Evolutionary conservation across 1,284 basidiomycete genomes (phyloP).

Genomic region (Apiotrichum mycotoxinovorans): DNA sequence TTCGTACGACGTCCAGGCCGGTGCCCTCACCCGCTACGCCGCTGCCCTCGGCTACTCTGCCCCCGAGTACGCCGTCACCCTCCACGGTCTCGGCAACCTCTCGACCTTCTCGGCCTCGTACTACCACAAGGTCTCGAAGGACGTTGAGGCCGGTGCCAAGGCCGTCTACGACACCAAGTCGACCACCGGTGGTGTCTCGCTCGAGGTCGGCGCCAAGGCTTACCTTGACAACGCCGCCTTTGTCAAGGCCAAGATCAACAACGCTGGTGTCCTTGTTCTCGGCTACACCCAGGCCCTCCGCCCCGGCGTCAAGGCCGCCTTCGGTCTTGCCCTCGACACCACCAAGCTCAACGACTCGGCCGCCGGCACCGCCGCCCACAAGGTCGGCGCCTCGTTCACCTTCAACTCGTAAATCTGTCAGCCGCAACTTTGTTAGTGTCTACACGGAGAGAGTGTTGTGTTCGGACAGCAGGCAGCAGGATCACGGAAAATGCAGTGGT

Average conservation of each 20-base stretch:
- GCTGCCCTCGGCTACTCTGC: conserved; percentile 82
- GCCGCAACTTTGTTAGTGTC: background rate
- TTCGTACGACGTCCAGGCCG: conserved; percentile 92
- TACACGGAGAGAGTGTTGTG: background rate
- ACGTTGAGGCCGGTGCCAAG: conserved; percentile 97
- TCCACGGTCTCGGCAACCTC: conserved; percentile 93
- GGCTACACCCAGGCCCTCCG: conserved; percentile 89
- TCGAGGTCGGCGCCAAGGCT: conserved; percentile 95
- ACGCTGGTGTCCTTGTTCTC: conserved; percentile 81
- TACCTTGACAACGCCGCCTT: conserved; percentile 76
- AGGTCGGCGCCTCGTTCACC: conserved; percentile 56
- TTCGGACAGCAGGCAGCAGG: background rate
- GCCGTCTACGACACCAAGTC: conserved; percentile 95
- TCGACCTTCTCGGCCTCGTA: conserved; percentile 93
- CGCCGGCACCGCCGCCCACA: conserved; percentile 55
- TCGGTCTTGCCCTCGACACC: conserved; percentile 89
- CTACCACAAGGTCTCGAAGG: conserved; percentile 89
- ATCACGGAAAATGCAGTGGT: conserved; percentile 19
- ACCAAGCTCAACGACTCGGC: conserved; percentile 71
- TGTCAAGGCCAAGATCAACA: conserved; percentile 99
- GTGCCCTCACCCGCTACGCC: conserved; percentile 87
- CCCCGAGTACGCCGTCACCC: conserved; percentile 91
- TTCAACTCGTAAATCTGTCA: conserved; percentile 52
- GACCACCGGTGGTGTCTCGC: conserved; percentile 77
- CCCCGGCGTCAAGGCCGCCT: conserved; percentile 90